Percentiles rank a stretch among this genome's conserved stretches.
Conservation (phyloP, 345 rosid genomes). For the Hirschfeldia incana region DNA sequence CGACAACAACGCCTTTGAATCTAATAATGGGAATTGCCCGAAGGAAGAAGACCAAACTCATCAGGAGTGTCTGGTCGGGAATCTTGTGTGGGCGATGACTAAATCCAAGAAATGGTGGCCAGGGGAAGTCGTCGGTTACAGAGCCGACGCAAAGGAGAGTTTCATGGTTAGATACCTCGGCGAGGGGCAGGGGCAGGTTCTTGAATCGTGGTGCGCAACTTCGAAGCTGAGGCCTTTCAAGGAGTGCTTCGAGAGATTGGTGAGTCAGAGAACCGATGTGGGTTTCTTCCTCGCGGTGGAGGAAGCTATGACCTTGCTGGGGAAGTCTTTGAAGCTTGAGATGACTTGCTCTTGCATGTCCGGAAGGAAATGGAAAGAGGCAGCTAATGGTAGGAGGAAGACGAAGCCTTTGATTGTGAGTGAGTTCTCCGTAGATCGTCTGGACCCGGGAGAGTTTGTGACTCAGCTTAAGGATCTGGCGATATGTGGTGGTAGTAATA, state of each 20-base stretch:
- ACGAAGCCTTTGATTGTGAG: constrained; percentile 32
- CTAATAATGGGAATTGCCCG: constrained; percentile 18
- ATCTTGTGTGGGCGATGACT: constrained; percentile 75
- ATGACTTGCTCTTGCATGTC: constrained; percentile 59
- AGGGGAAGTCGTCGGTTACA: constrained; percentile 58
- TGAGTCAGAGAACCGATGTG: constrained; percentile 43
- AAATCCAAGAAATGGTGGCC: constrained; percentile 85
- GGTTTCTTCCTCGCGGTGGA: constrained; percentile 63
- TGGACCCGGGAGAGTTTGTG: constrained; percentile 60
- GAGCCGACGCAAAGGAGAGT: constrained; percentile 39
- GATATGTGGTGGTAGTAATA: constrained; percentile 37
- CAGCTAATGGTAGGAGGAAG: constrained; percentile 28
- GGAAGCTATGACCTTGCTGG: constrained; percentile 66
- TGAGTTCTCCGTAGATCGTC: constrained; percentile 42
- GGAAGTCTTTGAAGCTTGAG: constrained; percentile 51
- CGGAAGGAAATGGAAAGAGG: constrained; percentile 26
- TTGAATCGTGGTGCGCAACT: constrained; percentile 52
- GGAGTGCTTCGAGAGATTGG: constrained; percentile 53
- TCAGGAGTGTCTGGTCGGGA: constrained; percentile 53
- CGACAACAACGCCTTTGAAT: constrained; percentile 36
- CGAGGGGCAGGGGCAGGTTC: constrained; percentile 37
- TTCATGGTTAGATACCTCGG: constrained; percentile 58
- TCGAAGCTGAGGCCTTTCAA: constrained; percentile 68
- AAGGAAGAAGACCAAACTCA: constrained; percentile 25
- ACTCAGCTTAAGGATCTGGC: constrained; percentile 58